Evolutionary conservation across 495 filamentous ascomycete genomes (phyloP), one percentile per base, ranked within the genome.

Genomic region (Annulohypoxylon moriforme): DNA sequence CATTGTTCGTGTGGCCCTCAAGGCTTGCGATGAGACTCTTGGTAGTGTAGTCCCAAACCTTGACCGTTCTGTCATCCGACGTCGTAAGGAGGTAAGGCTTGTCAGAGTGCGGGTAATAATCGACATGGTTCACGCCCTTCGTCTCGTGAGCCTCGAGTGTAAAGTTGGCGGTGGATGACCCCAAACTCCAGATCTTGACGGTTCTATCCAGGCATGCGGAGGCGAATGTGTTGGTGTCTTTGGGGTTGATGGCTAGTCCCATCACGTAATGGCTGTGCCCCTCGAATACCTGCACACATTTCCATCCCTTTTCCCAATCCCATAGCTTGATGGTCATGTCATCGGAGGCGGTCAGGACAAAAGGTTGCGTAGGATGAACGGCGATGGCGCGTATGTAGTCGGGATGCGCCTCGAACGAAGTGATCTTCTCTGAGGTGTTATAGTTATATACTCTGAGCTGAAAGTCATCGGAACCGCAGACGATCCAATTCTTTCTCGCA

Each of bases 261-360:
- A 99, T 99, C 42, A 98, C 96, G 85, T 94, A 97, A 82, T 97
- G 94, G 75, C 90, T 92, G 76, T 99, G 97, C n/a, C 96, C 96
- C 78, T 99, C 96, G 75, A 97, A 99, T 44, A 97, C 91, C 78
- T 97, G 93, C 16, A 98, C 93, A 74, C 95, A 98, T 80, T 98
- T 98, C 96, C 96, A 99, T 69, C 88, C 88, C 78, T 93, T 94
- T 73, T 98, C 96, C 96, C 96, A 99, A 82, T 99, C 94, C 96
- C 96, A 99, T 60, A 98, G 85, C 84, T 97, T 98, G 75, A 99
- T 98, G 36, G 93, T 97, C 96, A 98, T 98, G 76, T 99, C 96
- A 93, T 99, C 96, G 65, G 92, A 94, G 58, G 96, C 96, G 36
- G 96, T 99, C 31, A 99, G 86, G 49, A 98, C 93, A 73, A 97